Conservation (phyloP, 805 yeast species). For the Wickerhamomyces strasburgensis region DNA sequence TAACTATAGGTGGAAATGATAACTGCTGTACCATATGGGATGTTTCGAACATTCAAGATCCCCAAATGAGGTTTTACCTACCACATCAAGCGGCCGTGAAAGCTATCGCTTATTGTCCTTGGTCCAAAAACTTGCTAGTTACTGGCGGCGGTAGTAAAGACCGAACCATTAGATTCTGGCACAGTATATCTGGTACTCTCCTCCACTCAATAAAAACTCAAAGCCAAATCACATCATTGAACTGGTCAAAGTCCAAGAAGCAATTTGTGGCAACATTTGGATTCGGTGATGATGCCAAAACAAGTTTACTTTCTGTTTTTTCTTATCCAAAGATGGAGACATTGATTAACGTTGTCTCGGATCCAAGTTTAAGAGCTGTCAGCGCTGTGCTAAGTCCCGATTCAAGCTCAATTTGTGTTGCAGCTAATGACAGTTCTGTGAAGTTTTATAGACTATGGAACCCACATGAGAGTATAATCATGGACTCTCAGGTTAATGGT, state of each 20-base stretch:
- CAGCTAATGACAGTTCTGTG: conserved; percentile 74
- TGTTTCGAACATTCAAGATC: conserved; percentile 35
- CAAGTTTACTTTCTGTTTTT: conserved; percentile 53
- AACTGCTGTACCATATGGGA: conserved; percentile 79
- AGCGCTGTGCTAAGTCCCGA: conserved; percentile 68
- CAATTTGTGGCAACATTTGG: conserved; percentile 82
- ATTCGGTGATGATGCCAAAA: conserved; percentile 51
- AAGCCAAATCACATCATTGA: conserved; percentile 74
- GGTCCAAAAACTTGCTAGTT: conserved; percentile 75
- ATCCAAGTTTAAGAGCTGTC: conserved; percentile 51
- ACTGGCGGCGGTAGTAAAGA: conserved; percentile 92
- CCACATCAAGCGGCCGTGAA: conserved; percentile 84
- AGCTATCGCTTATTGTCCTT: conserved; percentile 87
- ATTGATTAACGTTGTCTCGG: conserved; percentile 43
- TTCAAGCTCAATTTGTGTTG: conserved; percentile 57
- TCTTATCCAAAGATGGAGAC: conserved; percentile 60
- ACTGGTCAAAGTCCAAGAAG: conserved; percentile 63
- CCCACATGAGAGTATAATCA: conserved; percentile 28
- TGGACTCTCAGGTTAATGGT: conserved; percentile 39
- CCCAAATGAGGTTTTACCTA: conserved; percentile 43
- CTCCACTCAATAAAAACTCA: conserved; percentile 50
- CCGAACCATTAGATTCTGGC: conserved; percentile 81
- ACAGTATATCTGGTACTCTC: conserved; percentile 70
- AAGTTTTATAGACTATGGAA: conserved; percentile 74
- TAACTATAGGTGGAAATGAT: conserved; percentile 84